Base-by-base conservation (phyloP, 202 grass and related monocot species). In the Zizania palustris region DNA sequence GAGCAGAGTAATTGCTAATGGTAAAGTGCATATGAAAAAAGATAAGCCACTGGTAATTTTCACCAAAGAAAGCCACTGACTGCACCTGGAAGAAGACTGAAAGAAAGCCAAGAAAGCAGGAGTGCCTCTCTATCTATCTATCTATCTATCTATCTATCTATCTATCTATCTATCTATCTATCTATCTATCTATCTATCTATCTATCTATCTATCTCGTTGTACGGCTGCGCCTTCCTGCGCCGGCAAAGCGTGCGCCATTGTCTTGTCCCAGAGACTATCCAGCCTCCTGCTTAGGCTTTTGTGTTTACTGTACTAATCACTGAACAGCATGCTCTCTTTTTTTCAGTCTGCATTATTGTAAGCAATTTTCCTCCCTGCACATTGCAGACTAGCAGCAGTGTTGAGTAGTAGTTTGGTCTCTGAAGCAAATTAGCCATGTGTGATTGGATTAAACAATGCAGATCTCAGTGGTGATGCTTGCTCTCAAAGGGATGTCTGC, bases 171-270 rank as follows among this genome's bases (percentile, higher is more conserved):
- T 37, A 38, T 44, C 54, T 41, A 40, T 28, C 60, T 69, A 69
- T 16, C n/a, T 37, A 38, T 44, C 54, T 41, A 40, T 28, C 60
- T 69, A 69, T 16, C n/a, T 37, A n/a, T 73, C 65, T 62, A 61
- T 69, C 65, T 55, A 38, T 44, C 54, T 41, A 40, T 28, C 60
- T 69, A 69, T 16, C n/a, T 37, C 34, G 10, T 34, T 28, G 92
- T 91, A 91, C 85, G 82, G 79, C 43, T 94, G 91, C 80, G 67
- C 80, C 83, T 94, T 71, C 34, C 43, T 63, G 58, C 57, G 37
- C 72, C 67, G 84, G 80, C 92, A 91, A 85, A 43, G 88, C 88
- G 92, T 94, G 92, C 88, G 22, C 64, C 64, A 34, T 46, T 86
- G 92, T 91, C 86, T 81, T 67, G 83, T 91, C 88, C 65, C 64